Conservation (phyloP, 2,329 filamentous ascomycete species). For the Coleophoma eucalyptorum region DNA sequence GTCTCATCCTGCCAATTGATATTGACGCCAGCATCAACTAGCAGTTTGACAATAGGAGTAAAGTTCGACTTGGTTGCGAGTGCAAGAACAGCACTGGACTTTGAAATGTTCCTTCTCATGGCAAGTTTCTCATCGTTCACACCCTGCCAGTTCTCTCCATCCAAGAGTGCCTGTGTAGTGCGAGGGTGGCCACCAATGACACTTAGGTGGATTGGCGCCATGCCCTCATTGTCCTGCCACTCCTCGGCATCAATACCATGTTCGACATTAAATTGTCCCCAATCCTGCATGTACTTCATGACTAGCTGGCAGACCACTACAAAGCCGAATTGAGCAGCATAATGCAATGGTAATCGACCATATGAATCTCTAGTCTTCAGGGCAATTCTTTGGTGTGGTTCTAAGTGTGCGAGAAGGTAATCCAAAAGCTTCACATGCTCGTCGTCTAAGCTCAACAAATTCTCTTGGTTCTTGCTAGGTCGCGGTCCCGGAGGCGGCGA, state of each 20-base stretch:
- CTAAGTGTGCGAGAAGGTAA: slow-evolving; percentile 64
- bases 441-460: slow-evolving; percentile 65
- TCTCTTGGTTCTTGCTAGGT: slow-evolving; percentile 62
- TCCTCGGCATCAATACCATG: slow-evolving; percentile 80
- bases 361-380: slow-evolving; percentile 71
- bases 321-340: slow-evolving; percentile 92
- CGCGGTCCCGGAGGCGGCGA: slow-evolving; percentile 60
- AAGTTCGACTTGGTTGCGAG: slow-evolving; percentile 88
- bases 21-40: slow-evolving; percentile 87
- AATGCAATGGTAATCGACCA: slow-evolving; percentile 83
- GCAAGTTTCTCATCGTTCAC: slow-evolving; percentile 54
- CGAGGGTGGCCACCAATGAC: slow-evolving; percentile 88
- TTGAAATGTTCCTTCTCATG: slow-evolving; percentile 66
- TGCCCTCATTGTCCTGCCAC: slow-evolving; percentile 93
- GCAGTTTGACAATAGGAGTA: slow-evolving; percentile 75
- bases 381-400: slow-evolving; percentile 61
- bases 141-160: slow-evolving; percentile 75
- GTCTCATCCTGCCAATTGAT: slow-evolving; percentile 90
- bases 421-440: slow-evolving; percentile 67
- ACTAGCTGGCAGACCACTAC: slow-evolving; percentile 85
- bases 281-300: slow-evolving; percentile 83
- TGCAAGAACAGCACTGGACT: slow-evolving; percentile 83
- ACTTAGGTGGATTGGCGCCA: slow-evolving; percentile 85
- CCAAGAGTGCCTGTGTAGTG: slow-evolving; percentile 77
- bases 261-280: slow-evolving; percentile 80